phyloP scores from a whole-genome alignment of 352 stramenopile genomes.

The Halophytophthora polymorphica region DNA sequence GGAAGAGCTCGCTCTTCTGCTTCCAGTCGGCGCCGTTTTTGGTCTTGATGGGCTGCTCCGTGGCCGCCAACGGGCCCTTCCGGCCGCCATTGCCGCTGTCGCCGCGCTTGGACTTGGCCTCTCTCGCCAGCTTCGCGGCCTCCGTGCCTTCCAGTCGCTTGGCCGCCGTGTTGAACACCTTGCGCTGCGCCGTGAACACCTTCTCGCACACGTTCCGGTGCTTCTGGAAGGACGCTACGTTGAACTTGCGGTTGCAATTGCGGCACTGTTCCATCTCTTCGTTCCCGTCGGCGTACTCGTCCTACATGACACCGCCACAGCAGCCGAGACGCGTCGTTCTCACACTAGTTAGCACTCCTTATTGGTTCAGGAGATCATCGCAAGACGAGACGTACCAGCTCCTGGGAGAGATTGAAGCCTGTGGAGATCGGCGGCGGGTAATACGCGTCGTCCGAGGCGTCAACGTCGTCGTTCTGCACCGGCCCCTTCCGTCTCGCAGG shows the following conservation, averaged over 20 bases:
- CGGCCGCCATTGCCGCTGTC: slow-evolving; percentile 9
- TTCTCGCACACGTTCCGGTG: slow-evolving; percentile 87
- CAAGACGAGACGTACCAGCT: slow-evolving; percentile 23
- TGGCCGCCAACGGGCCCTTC: slow-evolving; percentile 20
- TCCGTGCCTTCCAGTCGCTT: slow-evolving; percentile 73
- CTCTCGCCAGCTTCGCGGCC: slow-evolving; percentile 62
- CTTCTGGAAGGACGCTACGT: slow-evolving; percentile 63
- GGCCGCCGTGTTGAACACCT: slow-evolving; percentile 84
- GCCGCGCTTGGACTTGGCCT: slow-evolving; percentile 27
- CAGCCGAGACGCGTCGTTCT: too few species aligned
- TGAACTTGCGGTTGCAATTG: slow-evolving; percentile 85
- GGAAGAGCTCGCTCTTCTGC: slow-evolving; percentile 81
- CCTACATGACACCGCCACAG: slow-evolving; percentile 11
- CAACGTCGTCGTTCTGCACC: slow-evolving; percentile 28
- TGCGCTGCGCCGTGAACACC: slow-evolving; percentile 79
- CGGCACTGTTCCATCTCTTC: slow-evolving; percentile 71
- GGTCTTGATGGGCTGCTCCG: slow-evolving; percentile 51
- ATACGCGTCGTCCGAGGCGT: slow-evolving; percentile 21
- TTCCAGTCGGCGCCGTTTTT: slow-evolving; percentile 81
- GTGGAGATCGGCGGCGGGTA: slow-evolving; percentile 42
- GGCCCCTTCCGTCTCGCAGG: slow-evolving; percentile 15
- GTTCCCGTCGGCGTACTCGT: slow-evolving; percentile 46
- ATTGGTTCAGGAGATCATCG: too few species aligned
- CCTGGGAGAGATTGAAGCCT: slow-evolving; percentile 32
- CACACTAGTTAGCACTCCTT: too few species aligned